Evolutionary conservation across 768 basidiomycete species (phyloP), one percentile per base, ranked within the genome.

Genomic region (Rhodotorula paludigena): DNA sequence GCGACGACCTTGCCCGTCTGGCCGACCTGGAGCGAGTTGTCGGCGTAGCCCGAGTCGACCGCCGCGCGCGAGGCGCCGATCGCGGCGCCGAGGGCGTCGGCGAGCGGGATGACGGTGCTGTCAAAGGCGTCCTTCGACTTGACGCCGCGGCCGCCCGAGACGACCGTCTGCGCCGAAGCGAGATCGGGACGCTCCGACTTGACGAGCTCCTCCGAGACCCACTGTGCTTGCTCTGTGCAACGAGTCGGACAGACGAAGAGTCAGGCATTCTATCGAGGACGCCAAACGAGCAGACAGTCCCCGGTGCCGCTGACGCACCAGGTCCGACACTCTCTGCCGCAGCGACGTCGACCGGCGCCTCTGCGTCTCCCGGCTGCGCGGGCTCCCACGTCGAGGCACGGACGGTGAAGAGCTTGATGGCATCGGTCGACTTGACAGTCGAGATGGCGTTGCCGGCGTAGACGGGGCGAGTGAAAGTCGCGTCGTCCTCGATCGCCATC

Each of bases 1-100:
- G 96, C 94, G 49, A 98, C 93, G 42, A 99, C 89, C 80, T 98
- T 98, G 62, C 96, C 96, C 0, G 96, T 99, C 81, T 99, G 96
- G 32, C 96, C 96, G n/a, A 99, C 96, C 74, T 99, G 96, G 57
- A 97, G 77, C 8, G 90, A 92, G 80, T 98, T 98, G 79, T 98
- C 96, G 36, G 91, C 92, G 76, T 98, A 98, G 2, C 96, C 96
- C 35, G 92, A 90, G 78, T 99, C 96, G 25, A 99, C 96, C 7
- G 96, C 96, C 10, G 96, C 96, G 60, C 96, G 86, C 28, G 90
- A 92, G n/a, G 96, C 96, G 66, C 96, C 96, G 66, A 99, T 89
- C 36, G 94, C 94, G 15, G 96, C 96, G 47, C 90, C 91, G 30
- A 99, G 83, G 3, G 83, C 86, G 77, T 98, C 96, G 4, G 94